phyloP scores from a whole-genome alignment of 2,329 filamentous ascomycete species.

The Trichoderma harzianum region DNA sequence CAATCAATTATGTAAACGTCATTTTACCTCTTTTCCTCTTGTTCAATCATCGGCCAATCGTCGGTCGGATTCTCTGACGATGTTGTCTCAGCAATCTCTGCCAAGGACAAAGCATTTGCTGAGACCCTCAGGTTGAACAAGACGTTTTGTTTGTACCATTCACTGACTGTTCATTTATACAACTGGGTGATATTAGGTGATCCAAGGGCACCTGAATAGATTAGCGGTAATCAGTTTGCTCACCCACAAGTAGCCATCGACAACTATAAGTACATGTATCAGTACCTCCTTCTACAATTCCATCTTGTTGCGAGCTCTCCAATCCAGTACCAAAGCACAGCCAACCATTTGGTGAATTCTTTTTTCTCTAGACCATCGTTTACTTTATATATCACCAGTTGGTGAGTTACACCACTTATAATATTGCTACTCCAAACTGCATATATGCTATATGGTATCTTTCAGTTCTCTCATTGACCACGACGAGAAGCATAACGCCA shows the following conservation, averaged over 20 bases:
- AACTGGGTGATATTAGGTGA: not conserved
- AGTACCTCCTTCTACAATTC: not conserved
- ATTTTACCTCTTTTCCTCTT: not conserved
- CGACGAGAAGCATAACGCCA: not conserved
- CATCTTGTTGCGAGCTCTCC: not conserved
- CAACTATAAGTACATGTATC: not conserved
- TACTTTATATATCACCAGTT: not conserved
- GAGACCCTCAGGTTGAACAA: not conserved
- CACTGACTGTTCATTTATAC: not conserved
- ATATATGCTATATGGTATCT: not conserved
- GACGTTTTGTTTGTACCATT: not conserved
- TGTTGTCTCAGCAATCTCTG: not conserved
- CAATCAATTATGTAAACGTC: not conserved
- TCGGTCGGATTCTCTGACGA: not conserved
- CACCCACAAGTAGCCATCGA: not conserved
- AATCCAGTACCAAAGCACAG: not conserved
- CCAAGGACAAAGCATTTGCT: not conserved
- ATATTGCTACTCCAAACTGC: not conserved
- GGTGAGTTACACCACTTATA: not conserved
- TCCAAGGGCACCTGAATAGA: not conserved
- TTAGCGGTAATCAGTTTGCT: not conserved
- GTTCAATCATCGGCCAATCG: not conserved
- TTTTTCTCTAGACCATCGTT: not conserved
- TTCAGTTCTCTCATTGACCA: not conserved
- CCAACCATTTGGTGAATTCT: not conserved